These are phyloP conservation scores for Canna indica DNA, from an alignment of 176 grass and related monocot species.

Conservation along the genomic window DNA sequence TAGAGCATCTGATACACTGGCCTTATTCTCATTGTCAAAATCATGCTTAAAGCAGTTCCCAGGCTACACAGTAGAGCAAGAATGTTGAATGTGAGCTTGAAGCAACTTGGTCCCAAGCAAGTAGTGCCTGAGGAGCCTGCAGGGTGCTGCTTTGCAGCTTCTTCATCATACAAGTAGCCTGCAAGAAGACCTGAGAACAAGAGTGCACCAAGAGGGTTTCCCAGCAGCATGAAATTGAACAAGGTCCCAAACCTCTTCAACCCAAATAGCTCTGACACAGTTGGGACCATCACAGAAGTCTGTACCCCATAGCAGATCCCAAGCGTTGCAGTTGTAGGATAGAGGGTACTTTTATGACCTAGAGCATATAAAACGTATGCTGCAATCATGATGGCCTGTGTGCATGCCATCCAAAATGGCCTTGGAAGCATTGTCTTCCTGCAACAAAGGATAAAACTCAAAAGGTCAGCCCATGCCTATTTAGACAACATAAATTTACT, in stretches of 20 bases:
- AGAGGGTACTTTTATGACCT: background rate
- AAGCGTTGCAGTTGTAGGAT: background rate
- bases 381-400: background rate
- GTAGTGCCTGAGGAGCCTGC: background rate
- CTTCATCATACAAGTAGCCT: constrained; percentile 1
- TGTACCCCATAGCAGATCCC: background rate
- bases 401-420: background rate
- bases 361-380: background rate
- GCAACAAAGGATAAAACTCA: background rate
- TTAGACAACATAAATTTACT: too few relatives aligned
- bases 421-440: background rate
- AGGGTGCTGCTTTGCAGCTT: background rate
- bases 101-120: constrained; percentile 8
- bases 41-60: background rate
- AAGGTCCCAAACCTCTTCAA: background rate
- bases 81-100: background rate
- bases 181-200: constrained; percentile 11
- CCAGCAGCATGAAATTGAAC: constrained; percentile 3
- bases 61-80: background rate
- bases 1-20: constrained; percentile 10
- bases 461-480: too few relatives aligned
- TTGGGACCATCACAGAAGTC: background rate
- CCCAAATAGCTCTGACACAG: background rate
- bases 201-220: constrained; percentile 4
- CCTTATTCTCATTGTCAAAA: constrained; percentile 3